Base-by-base conservation (phyloP, 805 yeast genomes). In the Kodamaea lidongshanica region DNA sequence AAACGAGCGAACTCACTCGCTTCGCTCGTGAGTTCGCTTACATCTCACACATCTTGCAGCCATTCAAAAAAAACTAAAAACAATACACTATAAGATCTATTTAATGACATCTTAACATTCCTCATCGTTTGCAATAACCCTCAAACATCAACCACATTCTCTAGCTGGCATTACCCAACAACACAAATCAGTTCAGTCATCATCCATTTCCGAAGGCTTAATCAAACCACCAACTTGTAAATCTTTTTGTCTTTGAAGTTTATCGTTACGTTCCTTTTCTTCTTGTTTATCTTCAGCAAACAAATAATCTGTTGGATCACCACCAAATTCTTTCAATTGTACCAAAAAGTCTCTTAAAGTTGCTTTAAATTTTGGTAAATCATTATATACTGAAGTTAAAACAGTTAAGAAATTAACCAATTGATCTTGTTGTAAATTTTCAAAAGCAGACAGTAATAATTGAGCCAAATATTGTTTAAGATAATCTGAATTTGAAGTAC, bases 121-220 rank as follows among this genome's bases (percentile, higher is more conserved):
- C n/a, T n/a, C n/a, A n/a, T n/a, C n/a, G n/a, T n/a, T n/a, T n/a
- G n/a, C n/a, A n/a, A n/a, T n/a, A n/a, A n/a, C n/a, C n/a, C n/a
- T n/a, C n/a, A n/a, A n/a, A n/a, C n/a, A n/a, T n/a, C n/a, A n/a
- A n/a, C n/a, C n/a, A n/a, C n/a, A n/a, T n/a, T n/a, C n/a, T n/a
- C n/a, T n/a, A n/a, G n/a, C n/a, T n/a, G n/a, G n/a, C n/a, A n/a
- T n/a, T n/a, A n/a, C n/a, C n/a, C n/a, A n/a, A n/a, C n/a, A 19
- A 8, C n/a, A 19, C n/a, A 8, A 8, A 19, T 19, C 21, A 8
- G n/a, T 19, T n/a, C 21, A 19, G 28, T 70, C 77, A 50, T 88
- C 96, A 43, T 83, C 95, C 74, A 89, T 72, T 47, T 89, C 98
- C 13, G 94, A 77, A 17, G 98, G 98, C 57, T 87, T 89, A 51